Evolutionary conservation across 1,284 basidiomycete genomes (phyloP).

Genomic region (Boletus semigastroideus): DNA sequence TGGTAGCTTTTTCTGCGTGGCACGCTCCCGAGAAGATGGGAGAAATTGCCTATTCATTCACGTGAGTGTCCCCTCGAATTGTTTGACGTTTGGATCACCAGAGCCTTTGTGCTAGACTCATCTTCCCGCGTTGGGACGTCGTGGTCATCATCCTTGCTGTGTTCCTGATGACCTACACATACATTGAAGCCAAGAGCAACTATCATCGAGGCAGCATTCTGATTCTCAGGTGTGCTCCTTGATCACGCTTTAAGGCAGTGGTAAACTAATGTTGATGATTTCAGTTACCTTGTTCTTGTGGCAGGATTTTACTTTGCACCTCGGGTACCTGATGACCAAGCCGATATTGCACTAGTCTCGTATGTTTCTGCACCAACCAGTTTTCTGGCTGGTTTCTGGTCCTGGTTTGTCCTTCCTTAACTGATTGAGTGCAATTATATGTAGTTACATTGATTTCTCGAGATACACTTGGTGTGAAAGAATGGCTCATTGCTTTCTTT

Average conservation of each 20-base stretch:
- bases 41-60: conserved; percentile 83
- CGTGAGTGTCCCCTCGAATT: conserved; percentile 50
- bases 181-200: conserved; percentile 97
- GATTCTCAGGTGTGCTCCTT: conserved; percentile 69
- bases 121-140: conserved; percentile 99
- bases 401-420: conserved; percentile 12
- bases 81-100: neutral
- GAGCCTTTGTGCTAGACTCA: conserved; percentile 59
- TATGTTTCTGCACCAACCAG: neutral
- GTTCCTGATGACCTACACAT: conserved; percentile 98
- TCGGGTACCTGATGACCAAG: conserved; percentile 24
- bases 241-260: neutral
- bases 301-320: conserved; percentile 64
- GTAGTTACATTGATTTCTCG: conserved; percentile 16
- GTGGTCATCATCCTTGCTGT: conserved; percentile 92
- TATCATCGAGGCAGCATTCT: conserved; percentile 95
- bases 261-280: conserved; percentile 2
- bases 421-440: conserved; percentile 4
- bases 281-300: conserved; percentile 57
- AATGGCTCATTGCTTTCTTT: conserved; percentile 43
- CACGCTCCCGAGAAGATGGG: conserved; percentile 85
- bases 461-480: conserved; percentile 2
- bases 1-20: conserved; percentile 98
- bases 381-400: conserved; percentile 20
- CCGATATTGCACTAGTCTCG: conserved; percentile 12